A percentile compares a stretch with the other conserved stretches of the same genome.
Evolutionary conservation across 1,139 yeast species (phyloP).

Genomic region (Debaryomycetaceae sp.): DNA sequence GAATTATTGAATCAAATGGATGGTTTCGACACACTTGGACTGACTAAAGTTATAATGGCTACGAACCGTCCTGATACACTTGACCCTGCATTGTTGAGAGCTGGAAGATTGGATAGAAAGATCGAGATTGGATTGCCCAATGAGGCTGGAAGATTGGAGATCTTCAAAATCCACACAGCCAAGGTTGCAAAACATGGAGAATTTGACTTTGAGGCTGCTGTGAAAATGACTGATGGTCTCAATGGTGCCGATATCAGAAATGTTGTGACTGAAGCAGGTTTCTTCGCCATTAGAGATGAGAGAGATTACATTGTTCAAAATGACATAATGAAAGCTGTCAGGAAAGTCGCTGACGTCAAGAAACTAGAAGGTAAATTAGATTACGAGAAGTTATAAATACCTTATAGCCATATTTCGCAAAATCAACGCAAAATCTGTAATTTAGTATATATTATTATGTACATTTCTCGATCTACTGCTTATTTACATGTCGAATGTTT

Average conservation of each 20-base stretch:
- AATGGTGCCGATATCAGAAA: constrained; percentile 99
- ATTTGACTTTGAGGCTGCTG: constrained; percentile 94
- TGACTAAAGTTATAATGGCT: constrained; percentile 98
- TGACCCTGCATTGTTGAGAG: constrained; percentile 98
- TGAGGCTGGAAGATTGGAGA: constrained; percentile 92
- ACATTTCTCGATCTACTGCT: neutral
- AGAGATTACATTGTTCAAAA: constrained; percentile 91
- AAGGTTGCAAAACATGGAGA: constrained; percentile 91
- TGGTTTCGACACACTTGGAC: constrained; percentile 96
- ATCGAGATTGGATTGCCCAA: constrained; percentile 96
- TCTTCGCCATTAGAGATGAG: constrained; percentile 96
- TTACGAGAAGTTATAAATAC: constrained; percentile 71
- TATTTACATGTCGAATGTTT: neutral
- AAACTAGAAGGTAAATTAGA: constrained; percentile 95
- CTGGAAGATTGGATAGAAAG: constrained; percentile 97
- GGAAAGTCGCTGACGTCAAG: constrained; percentile 96
- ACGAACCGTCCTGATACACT: constrained; percentile 98
- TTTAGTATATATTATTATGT: neutral
- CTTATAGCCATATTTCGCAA: constrained; percentile 1
- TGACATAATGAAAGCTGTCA: constrained; percentile 95
- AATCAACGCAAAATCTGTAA: neutral
- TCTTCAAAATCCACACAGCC: constrained; percentile 89
- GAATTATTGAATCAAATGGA: constrained; percentile 98
- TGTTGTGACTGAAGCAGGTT: constrained; percentile 98
- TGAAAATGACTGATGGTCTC: constrained; percentile 97